Conservation (phyloP, 2,329 filamentous ascomycete genomes). For the Aspergillus aculeatinus region DNA sequence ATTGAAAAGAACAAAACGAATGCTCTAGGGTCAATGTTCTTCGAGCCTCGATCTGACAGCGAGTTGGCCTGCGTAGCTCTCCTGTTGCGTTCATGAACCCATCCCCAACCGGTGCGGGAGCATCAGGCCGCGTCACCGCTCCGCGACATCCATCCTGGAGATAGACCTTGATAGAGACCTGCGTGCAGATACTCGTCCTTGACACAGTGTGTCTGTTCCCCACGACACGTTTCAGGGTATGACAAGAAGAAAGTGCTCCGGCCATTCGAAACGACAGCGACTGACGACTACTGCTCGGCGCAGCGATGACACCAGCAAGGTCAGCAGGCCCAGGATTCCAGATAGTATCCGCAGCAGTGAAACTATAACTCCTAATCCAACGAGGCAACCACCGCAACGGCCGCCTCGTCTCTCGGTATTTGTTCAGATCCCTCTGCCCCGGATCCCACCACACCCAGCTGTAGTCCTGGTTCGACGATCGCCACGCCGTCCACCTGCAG, state of each 20-base stretch:
- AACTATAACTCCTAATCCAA: conserved; percentile 29
- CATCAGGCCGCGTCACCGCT: background rate
- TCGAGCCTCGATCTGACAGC: background rate
- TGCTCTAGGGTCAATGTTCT: background rate
- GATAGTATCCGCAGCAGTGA: conserved; percentile 25
- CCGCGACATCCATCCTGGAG: background rate
- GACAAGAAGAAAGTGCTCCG: conserved; percentile 6
- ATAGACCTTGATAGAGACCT: background rate
- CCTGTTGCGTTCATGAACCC: background rate
- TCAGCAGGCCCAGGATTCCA: conserved; percentile 22
- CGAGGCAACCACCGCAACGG: conserved; percentile 26
- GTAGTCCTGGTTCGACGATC: conserved; percentile 36
- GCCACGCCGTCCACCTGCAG: conserved; percentile 33
- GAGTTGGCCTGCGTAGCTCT: background rate
- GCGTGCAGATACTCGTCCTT: background rate
- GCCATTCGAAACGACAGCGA: conserved; percentile 5
- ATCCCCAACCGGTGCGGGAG: background rate
- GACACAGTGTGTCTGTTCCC: background rate
- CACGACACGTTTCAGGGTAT: background rate
- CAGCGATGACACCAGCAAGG: background rate
- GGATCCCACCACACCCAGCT: conserved; percentile 46
- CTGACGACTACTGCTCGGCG: background rate
- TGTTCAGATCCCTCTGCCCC: conserved; percentile 24
- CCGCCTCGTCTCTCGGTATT: conserved; percentile 19
- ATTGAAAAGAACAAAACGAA: background rate